phyloP scores from a whole-genome alignment of 345 rosid species.

The Angophora floribunda region DNA sequence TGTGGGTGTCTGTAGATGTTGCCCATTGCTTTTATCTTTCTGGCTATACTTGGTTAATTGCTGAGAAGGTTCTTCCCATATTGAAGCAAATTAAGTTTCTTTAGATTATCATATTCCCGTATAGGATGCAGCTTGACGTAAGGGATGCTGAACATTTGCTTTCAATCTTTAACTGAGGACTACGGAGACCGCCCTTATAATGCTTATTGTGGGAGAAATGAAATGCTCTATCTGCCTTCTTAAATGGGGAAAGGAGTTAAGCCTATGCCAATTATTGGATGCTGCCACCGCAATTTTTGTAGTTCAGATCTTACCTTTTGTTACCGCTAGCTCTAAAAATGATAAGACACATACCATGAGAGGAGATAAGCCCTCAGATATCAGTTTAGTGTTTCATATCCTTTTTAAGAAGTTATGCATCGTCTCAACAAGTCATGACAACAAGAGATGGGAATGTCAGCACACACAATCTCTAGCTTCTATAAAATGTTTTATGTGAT shows the following conservation, averaged over 20 bases:
- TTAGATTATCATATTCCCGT: not conserved
- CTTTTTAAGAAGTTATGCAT: not conserved
- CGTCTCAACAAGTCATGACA: not conserved
- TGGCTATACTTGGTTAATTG: not conserved
- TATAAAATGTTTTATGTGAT: not conserved
- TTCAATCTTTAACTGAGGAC: not conserved
- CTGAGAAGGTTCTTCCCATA: not conserved
- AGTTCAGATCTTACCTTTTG: not conserved
- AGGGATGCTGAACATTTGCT: not conserved
- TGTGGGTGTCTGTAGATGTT: not conserved
- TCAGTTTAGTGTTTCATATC: not conserved
- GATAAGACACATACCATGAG: not conserved
- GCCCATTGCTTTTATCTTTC: not conserved
- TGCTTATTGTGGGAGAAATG: not conserved
- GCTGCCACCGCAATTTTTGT: not conserved
- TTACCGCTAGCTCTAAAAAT: not conserved
- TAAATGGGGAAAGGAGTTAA: not conserved
- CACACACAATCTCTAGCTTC: not conserved
- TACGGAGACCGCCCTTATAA: not conserved
- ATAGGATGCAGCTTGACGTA: not conserved
- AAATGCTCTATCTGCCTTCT: not conserved
- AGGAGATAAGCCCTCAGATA: not conserved
- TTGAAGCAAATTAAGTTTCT: not conserved
- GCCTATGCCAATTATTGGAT: not conserved
- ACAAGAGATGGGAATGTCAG: not conserved